Evolutionary conservation across 163 green algal species (phyloP).

Genomic region (Chlamydomonas reinhardtii): DNA sequence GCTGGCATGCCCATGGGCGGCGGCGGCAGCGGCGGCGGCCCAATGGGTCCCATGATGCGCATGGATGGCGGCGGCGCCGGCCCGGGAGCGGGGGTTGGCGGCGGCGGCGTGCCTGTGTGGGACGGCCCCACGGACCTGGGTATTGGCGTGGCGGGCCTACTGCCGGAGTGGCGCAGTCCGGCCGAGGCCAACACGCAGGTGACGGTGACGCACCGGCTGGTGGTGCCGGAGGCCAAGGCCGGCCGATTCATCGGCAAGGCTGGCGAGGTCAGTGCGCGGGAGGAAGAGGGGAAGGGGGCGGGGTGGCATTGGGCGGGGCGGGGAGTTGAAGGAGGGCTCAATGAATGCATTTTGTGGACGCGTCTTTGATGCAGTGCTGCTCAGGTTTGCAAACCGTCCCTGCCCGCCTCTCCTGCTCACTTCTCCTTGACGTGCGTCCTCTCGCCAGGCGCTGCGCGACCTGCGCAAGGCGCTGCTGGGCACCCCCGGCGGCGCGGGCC

Average conservation of each 20-base stretch:
- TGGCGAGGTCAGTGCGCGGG: conserved; percentile 7
- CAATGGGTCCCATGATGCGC: neutral
- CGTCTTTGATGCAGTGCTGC: no score
- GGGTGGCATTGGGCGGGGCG: no score
- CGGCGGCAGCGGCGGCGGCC: neutral
- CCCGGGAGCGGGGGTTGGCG: neutral
- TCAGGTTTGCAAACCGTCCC: no score
- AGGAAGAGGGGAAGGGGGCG: no score
- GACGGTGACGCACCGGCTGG: conserved; percentile 19
- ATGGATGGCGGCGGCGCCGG: neutral
- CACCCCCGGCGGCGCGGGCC: neutral
- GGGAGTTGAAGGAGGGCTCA: no score
- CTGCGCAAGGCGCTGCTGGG: neutral
- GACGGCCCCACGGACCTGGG: neutral
- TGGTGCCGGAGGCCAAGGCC: conserved; percentile 31
- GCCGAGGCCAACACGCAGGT: neutral
- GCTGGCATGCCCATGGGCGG: neutral
- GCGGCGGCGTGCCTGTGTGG: neutral
- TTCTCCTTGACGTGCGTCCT: no score
- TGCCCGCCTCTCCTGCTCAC: no score
- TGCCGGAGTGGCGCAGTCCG: conserved; percentile 9
- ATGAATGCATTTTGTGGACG: no score
- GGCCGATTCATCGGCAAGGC: conserved; percentile 32
- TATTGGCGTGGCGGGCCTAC: neutral
- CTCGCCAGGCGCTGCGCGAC: conserved; percentile 27